Conservation (phyloP, 2,329 filamentous ascomycete genomes). For the Colletotrichum ledebouriae region DNA sequence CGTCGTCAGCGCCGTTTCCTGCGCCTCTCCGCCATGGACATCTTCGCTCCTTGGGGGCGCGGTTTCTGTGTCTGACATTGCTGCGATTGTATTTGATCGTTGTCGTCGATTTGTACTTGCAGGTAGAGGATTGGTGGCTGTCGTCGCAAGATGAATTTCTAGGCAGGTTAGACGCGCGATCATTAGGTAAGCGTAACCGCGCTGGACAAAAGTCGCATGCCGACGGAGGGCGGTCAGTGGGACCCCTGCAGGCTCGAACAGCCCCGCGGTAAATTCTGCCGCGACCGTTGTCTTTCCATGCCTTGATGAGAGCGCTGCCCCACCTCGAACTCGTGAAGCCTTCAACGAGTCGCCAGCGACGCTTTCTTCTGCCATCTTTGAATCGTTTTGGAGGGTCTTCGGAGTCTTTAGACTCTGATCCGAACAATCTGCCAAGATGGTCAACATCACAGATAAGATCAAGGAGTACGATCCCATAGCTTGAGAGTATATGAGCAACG, state of each 20-base stretch:
- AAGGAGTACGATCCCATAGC: slow-evolving; percentile 81
- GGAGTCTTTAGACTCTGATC: slow-evolving; percentile 28
- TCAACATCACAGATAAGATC: slow-evolving; percentile 99
- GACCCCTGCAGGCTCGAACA: slow-evolving; percentile 32
- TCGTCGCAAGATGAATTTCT: slow-evolving; percentile 20
- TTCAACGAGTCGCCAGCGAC: slow-evolving; percentile 25
- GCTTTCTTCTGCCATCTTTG: slow-evolving; percentile 1
- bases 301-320: slow-evolving; percentile 34
- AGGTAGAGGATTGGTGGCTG: background rate
- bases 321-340: slow-evolving; percentile 40
- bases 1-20: slow-evolving; percentile 48
- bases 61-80: slow-evolving; percentile 39
- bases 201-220: slow-evolving; percentile 32
- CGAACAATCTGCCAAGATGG: slow-evolving; percentile 73
- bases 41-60: slow-evolving; percentile 21
- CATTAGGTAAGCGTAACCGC: slow-evolving; percentile 25
- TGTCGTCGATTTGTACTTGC: background rate
- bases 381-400: slow-evolving; percentile 17
- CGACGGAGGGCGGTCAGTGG: slow-evolving; percentile 23
- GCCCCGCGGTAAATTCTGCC: slow-evolving; percentile 43
- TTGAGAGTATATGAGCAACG: background rate
- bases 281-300: slow-evolving; percentile 27
- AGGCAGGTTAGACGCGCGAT: slow-evolving; percentile 3
- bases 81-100: background rate
- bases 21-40: slow-evolving; percentile 9